Conservation (phyloP, 371 early-diverging fungal genomes). For the Cokeromyces recurvatus region DNA sequence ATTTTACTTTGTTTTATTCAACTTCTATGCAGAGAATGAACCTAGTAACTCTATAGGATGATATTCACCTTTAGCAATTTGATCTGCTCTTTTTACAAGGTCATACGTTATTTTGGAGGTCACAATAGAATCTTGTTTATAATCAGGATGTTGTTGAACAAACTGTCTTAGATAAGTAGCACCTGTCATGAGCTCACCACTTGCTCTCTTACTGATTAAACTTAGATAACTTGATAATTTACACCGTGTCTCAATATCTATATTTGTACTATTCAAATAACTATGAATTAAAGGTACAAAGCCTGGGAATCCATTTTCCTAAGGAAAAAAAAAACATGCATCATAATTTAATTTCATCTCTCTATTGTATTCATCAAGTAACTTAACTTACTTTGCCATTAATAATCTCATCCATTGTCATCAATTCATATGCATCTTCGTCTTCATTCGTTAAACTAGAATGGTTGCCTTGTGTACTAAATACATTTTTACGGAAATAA, state of each 20-base stretch:
- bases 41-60: conserved; percentile 56
- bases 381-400: conserved; percentile 70
- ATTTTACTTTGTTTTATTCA: too few relatives aligned
- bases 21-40: conserved; percentile 20
- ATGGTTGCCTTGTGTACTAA: conserved; percentile 33
- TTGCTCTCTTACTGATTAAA: conserved; percentile 80
- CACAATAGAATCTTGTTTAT: conserved; percentile 90
- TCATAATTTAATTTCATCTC: too few relatives aligned
- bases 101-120: conserved; percentile 84
- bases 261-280: conserved; percentile 72
- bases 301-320: conserved; percentile 77
- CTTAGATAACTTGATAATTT: conserved; percentile 73
- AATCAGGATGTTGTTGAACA: conserved; percentile 85
- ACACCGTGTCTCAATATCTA: conserved; percentile 64
- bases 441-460: conserved; percentile 5
- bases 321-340: conserved; percentile 6
- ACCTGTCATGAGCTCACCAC: conserved; percentile 78
- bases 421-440: conserved; percentile 66
- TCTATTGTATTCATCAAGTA: neutral
- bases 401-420: conserved; percentile 93
- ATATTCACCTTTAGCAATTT: conserved; percentile 63
- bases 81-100: conserved; percentile 64
- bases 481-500: conserved; percentile 84
- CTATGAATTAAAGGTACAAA: conserved; percentile 76
- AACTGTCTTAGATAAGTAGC: conserved; percentile 93